Evolutionary conservation across 2,329 filamentous ascomycete genomes (phyloP), one percentile per base, ranked within the genome.

Genomic region (Tympanopsis confertula): DNA sequence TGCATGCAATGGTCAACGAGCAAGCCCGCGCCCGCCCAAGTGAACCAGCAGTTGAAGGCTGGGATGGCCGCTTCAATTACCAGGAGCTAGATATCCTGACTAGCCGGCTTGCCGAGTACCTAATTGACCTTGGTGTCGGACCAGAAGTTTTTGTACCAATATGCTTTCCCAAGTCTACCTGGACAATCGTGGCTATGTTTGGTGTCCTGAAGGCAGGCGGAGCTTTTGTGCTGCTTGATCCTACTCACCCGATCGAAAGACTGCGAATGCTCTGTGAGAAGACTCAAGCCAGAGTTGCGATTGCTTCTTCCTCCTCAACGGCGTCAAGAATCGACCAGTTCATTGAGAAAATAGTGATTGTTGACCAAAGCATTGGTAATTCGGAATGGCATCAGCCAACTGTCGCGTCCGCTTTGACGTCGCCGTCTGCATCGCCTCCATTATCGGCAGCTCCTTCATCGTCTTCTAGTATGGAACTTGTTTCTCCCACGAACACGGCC

Each of bases 141-240:
- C 47, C 47, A 0, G 57, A 58, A 20, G 42, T 41, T 2, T 22
- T 58, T 1, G 49, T 62, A 3, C 55, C 56, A 1, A 38, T 62
- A 26, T 53, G 49, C 33, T 59, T 60, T 32, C 52, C 58, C 14
- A 62, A 61, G 44, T 59, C 56, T 3, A 47, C 43, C 22, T 61
- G 53, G 55, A 47, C 46, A 1, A 38, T 50, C 3, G 46, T 61
- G 3, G 51, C 55, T 0, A 54, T 57, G 40, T 39, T 63, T 10
- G 56, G 47, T 1, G 50, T 61, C 1, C 40, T 62, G 20, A 60
- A 58, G 35, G 51, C 56, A 13, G 59, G 58, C 2, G 52, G 46
- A 1, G 48, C 50, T 0, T 56, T 51, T 38, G 45, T 47, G 5
- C 53, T 56, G 0, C 37, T 65, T 0, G 60, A 65, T 15, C 54